Base-by-base conservation (phyloP, 805 yeast genomes). In the Barnettozyma californica region DNA sequence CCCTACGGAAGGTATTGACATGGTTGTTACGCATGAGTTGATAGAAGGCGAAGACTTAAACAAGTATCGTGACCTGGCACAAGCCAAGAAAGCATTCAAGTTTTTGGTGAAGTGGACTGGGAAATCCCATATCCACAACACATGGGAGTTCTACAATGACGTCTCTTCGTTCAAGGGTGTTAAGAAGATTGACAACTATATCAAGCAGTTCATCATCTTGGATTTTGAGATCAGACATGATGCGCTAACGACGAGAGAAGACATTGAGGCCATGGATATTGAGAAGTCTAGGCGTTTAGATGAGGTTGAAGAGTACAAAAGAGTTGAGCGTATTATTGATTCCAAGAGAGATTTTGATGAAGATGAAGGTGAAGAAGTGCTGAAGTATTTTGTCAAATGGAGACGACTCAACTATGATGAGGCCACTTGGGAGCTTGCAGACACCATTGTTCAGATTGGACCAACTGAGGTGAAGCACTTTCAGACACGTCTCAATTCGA, bases 351-450 rank as follows among this genome's bases (percentile, higher is more conserved):
- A 74, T 13, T 50, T 63, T 9, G 71, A 72, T 31, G 90, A 81
- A 11, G 78, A 74, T 18, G 29, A 21, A 46, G 90, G 87, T 36
- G 76, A 75, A 27, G 80, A 84, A 20, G 82, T 77, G 47, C 73
- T 94, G 53, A 84, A 83, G 62, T 94, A 94, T 66, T 78, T 84
- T 52, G 92, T 91, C 52, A 94, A 94, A 67, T 94, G 99, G 99
- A 84, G 82, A 62, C 77, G 98, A 47, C 75, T 94, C 25, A 87
- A 90, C 59, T 94, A 94, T 62, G 98, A 95, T 67, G 95, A 87
- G 58, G 88, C 96, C 50, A 89, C 98, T 5, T 94, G 98, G 98
- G 99, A 94, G 68, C 79, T 81, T 55, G 97, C 97, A 1, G 84
- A 83, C 45, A 84, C 80, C 54, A 89, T 94, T 55, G 97, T 94